A percentile compares a stretch with the other conserved stretches of the same genome.
Evolutionary conservation across 2,329 filamentous ascomycete species (phyloP).

Genomic region (Myriosclerotinia scirpicola): DNA sequence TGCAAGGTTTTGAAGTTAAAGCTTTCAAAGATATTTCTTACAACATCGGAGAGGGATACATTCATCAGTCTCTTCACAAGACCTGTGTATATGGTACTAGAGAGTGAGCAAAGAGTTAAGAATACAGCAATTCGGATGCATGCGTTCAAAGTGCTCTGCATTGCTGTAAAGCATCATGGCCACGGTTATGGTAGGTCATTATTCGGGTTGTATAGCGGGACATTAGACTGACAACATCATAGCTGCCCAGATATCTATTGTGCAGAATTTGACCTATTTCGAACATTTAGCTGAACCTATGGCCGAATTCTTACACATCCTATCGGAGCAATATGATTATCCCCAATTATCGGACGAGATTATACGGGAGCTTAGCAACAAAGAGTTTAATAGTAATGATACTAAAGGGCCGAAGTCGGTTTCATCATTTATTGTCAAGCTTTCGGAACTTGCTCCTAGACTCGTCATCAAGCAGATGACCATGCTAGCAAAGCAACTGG

Average conservation of each 20-base stretch:
- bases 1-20: conserved; percentile 94
- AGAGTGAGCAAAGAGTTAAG: conserved; percentile 92
- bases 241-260: conserved; percentile 96
- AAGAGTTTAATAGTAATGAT: conserved; percentile 97
- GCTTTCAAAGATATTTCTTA: conserved; percentile 88
- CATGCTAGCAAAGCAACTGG: conserved; percentile 86
- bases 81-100: conserved; percentile 88
- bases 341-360: conserved; percentile 93
- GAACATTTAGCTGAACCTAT: conserved; percentile 98
- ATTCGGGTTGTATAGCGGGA: background rate
- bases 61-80: conserved; percentile 90
- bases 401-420: conserved; percentile 94
- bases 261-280: conserved; percentile 96
- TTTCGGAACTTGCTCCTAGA: conserved; percentile 88
- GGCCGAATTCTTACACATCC: conserved; percentile 95
- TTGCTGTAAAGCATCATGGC: conserved; percentile 95
- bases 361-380: conserved; percentile 89
- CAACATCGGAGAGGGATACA: conserved; percentile 92
- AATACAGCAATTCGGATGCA: conserved; percentile 90
- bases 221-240: conserved; percentile 31
- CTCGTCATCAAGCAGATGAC: conserved; percentile 98
- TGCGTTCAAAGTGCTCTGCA: conserved; percentile 93
- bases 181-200: conserved; percentile 80
- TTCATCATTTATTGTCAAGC: conserved; percentile 86
- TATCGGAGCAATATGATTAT: conserved; percentile 97